A percentile compares a stretch with the other conserved stretches of the same genome.
Conservation (phyloP, 495 filamentous ascomycete species). For the Penicillium nucicola region DNA sequence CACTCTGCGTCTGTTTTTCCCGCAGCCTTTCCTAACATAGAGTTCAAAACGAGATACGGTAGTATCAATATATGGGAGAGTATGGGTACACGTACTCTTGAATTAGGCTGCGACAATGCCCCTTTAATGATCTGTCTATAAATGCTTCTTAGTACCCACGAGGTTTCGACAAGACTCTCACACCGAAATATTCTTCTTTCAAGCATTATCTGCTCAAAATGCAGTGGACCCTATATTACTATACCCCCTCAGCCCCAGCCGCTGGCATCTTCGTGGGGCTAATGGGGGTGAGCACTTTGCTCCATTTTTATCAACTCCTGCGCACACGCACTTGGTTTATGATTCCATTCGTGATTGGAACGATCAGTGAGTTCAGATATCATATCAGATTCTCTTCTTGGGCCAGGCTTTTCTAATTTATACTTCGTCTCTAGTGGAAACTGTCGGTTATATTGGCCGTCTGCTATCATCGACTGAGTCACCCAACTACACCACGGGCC, state of each 20-base stretch:
- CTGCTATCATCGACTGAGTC: conserved; percentile 28
- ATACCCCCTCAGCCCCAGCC: conserved; percentile 46
- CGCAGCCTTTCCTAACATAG: not conserved
- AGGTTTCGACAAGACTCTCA: no score
- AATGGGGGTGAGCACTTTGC: conserved; percentile 38
- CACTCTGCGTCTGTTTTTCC: no score
- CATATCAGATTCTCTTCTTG: no score
- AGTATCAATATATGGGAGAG: not conserved
- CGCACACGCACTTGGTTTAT: conserved; percentile 51
- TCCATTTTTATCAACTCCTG: conserved; percentile 45
- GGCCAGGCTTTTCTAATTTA: not conserved
- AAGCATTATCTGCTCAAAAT: conserved; percentile 2
- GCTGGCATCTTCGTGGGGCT: conserved; percentile 50
- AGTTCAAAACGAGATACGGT: conserved; percentile 11
- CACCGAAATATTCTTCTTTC: no score
- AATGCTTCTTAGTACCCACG: not conserved
- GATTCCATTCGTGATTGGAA: conserved; percentile 54
- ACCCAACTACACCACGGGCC: conserved; percentile 25
- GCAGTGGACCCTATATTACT: conserved; percentile 34
- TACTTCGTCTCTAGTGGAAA: conserved; percentile 26
- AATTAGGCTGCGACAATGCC: not conserved
- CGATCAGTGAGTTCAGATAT: conserved; percentile 38
- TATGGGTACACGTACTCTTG: not conserved
- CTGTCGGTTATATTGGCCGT: conserved; percentile 40
- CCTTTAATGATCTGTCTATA: no score